phyloP scores from a whole-genome alignment of 768 basidiomycete species.

The Leccinum ochraceum region DNA sequence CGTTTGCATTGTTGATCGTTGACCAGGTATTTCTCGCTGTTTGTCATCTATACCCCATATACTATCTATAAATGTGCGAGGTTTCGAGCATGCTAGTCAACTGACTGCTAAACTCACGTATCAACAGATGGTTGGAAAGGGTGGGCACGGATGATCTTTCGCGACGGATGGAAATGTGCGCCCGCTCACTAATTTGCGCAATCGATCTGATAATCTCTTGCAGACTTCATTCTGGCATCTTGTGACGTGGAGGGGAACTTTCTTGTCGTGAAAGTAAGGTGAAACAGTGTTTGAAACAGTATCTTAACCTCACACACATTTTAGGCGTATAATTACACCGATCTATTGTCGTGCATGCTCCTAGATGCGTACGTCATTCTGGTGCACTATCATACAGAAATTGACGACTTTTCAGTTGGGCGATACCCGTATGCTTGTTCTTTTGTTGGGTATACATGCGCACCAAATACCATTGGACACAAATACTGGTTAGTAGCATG shows the following conservation, averaged over 20 bases:
- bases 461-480: conserved; percentile 80
- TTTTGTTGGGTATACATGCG: conserved; percentile 85
- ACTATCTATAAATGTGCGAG: conserved; percentile 82
- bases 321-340: conserved; percentile 84
- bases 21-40: conserved; percentile 74
- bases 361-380: conserved; percentile 67
- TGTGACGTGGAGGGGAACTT: conserved; percentile 91
- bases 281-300: background rate
- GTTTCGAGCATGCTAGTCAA: background rate
- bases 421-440: conserved; percentile 83
- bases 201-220: conserved; percentile 5
- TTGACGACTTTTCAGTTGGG: conserved; percentile 57
- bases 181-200: conserved; percentile 1
- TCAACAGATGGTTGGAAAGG: conserved; percentile 76
- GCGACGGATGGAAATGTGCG: conserved; percentile 89
- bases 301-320: background rate
- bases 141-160: conserved; percentile 70
- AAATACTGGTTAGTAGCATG: conserved; percentile 58
- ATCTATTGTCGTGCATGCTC: conserved; percentile 88
- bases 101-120: background rate
- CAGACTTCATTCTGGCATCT: conserved; percentile 75
- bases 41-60: conserved; percentile 79
- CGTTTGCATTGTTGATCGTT: conserved; percentile 1
- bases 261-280: conserved; percentile 68
- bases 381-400: background rate